Conservation (phyloP, 306 rosid genomes). For the Acacia acuminata region DNA sequence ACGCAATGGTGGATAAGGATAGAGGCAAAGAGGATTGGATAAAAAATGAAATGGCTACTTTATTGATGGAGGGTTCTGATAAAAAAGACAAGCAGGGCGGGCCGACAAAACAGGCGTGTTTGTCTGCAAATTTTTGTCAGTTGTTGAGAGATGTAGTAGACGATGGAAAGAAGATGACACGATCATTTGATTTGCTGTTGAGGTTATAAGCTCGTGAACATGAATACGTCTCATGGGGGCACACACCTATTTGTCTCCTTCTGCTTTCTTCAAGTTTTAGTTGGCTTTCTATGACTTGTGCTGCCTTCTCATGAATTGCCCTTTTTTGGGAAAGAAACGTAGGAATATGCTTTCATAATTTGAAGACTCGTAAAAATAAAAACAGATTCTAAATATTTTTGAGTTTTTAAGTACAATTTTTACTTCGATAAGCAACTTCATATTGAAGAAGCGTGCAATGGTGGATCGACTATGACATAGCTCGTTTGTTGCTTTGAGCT, state of each 20-base stretch:
- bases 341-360: neutral
- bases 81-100: constrained; percentile 40
- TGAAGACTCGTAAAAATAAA: neutral
- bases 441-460: neutral
- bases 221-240: neutral
- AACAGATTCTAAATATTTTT: neutral
- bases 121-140: constrained; percentile 10
- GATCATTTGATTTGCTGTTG: constrained; percentile 25
- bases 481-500: too few relatives aligned
- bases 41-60: constrained; percentile 47
- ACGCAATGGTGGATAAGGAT: neutral
- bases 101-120: constrained; percentile 26
- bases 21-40: constrained; percentile 37
- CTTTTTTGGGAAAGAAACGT: neutral
- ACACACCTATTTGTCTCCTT: neutral
- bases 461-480: too few relatives aligned
- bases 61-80: constrained; percentile 39
- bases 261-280: neutral
- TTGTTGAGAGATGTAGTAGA: neutral
- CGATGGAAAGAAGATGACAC: neutral
- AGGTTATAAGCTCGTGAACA: neutral
- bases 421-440: neutral
- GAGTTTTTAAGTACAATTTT: neutral
- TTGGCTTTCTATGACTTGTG: neutral
- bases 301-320: neutral